Percentiles rank a stretch among this genome's conserved stretches.
phyloP scores from a whole-genome alignment of 768 basidiomycete species.

The Podaxis pistillaris region DNA sequence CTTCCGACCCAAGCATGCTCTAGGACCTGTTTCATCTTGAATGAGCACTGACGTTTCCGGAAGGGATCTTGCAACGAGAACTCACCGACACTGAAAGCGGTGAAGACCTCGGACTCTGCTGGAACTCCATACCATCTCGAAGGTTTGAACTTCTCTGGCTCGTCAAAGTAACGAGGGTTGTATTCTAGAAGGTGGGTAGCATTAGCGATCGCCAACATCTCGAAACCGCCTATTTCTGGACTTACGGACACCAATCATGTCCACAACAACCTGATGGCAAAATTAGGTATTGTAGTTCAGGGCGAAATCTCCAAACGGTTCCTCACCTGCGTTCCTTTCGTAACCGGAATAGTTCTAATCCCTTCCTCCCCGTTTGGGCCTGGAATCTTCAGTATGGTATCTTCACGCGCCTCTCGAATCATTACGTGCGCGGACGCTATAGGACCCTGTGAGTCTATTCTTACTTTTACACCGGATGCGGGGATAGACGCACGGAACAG shows the following conservation, averaged over 20 bases:
- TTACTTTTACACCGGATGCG: not conserved
- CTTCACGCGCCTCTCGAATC: slow-evolving; percentile 42
- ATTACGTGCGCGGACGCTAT: slow-evolving; percentile 39
- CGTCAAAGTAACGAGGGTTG: slow-evolving; percentile 48
- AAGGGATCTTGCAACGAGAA: not conserved
- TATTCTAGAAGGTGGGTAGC: slow-evolving; percentile 33
- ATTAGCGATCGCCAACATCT: not conserved
- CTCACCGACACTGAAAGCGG: slow-evolving; percentile 46
- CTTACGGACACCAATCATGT: slow-evolving; percentile 51
- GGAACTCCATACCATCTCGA: slow-evolving; percentile 48
- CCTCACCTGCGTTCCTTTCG: slow-evolving; percentile 37
- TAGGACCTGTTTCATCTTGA: slow-evolving; percentile 34
- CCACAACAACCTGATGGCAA: slow-evolving; percentile 34
- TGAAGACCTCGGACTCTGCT: slow-evolving; percentile 41
- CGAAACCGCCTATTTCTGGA: slow-evolving; percentile 8
- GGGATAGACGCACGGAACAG: slow-evolving; percentile 40
- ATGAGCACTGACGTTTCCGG: not conserved
- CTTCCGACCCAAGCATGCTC: slow-evolving; percentile 53
- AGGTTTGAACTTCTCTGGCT: slow-evolving; percentile 47
- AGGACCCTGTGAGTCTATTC: not conserved
- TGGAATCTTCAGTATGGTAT: slow-evolving; percentile 39
- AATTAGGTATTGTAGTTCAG: not conserved
- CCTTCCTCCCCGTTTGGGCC: slow-evolving; percentile 41
- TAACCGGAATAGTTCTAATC: slow-evolving; percentile 31
- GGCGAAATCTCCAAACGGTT: not conserved